These are phyloP conservation scores for Diaporthe aspalathi DNA, from an alignment of 2,329 filamentous ascomycete species.

Conservation along the genomic window DNA sequence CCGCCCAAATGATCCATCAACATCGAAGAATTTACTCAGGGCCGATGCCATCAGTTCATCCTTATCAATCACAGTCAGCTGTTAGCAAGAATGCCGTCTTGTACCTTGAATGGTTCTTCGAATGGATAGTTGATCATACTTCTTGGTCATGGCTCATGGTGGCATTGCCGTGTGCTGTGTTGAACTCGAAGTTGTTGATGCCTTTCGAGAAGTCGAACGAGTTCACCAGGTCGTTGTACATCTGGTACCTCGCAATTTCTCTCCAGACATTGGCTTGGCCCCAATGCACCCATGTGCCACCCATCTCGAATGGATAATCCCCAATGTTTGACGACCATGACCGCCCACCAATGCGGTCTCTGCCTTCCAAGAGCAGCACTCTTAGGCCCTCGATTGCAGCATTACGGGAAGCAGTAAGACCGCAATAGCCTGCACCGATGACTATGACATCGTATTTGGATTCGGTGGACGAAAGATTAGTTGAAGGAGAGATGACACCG, in stretches of 20 bases:
- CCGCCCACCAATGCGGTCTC: slow-evolving; percentile 56
- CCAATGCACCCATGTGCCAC: slow-evolving; percentile 57
- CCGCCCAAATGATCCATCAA: too few relatives aligned
- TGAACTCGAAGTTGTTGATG: too few relatives aligned
- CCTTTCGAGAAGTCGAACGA: too few relatives aligned
- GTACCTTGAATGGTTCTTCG: too few relatives aligned
- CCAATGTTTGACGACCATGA: slow-evolving; percentile 52
- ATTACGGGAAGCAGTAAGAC: not conserved
- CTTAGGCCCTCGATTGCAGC: not conserved
- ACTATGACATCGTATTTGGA: slow-evolving; percentile 13
- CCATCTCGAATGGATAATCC: slow-evolving; percentile 54
- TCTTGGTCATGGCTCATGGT: too few relatives aligned
- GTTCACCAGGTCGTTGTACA: slow-evolving; percentile 47
- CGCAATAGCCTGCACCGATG: not conserved
- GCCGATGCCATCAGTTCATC: too few relatives aligned
- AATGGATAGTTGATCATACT: too few relatives aligned
- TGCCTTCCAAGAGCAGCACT: slow-evolving; percentile 50
- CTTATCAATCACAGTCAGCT: too few relatives aligned
- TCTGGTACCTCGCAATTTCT: slow-evolving; percentile 44
- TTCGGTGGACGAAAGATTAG: not conserved
- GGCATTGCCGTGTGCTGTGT: too few relatives aligned
- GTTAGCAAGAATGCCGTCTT: too few relatives aligned
- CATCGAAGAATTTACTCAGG: too few relatives aligned
- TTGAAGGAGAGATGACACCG: not conserved
- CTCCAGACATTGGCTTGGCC: slow-evolving; percentile 48